Conservation (phyloP, 202 grass and related monocot genomes). For the Hordeum pubiflorum region DNA sequence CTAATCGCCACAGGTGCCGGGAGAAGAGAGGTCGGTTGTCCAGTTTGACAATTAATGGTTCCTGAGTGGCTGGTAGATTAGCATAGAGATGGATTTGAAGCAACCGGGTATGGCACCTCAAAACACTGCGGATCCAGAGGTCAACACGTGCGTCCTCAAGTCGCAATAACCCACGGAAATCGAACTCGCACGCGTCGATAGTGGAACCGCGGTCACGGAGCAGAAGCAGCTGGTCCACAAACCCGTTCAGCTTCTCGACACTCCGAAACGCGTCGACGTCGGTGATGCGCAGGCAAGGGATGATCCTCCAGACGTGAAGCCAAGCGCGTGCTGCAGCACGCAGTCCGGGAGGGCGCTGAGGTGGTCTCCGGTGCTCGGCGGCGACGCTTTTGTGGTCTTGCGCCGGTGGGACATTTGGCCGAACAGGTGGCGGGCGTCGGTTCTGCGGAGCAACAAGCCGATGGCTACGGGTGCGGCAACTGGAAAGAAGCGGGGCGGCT, state of each 20-base stretch:
- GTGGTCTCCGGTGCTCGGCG: neutral
- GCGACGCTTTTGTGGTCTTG: neutral
- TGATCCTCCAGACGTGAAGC: neutral
- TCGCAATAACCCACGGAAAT: neutral
- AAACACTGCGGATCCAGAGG: neutral
- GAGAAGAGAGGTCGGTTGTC: neutral
- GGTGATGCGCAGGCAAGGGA: neutral
- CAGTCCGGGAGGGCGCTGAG: neutral
- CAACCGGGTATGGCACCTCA: neutral
- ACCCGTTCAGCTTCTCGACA: neutral
- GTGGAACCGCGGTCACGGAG: neutral
- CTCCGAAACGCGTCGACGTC: neutral
- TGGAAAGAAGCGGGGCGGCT: neutral
- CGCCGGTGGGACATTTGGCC: neutral
- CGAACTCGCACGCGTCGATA: neutral
- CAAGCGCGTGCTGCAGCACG: neutral
- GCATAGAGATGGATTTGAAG: neutral
- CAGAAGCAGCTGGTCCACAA: neutral
- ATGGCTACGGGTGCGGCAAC: too few species aligned
- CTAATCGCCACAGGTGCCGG: neutral
- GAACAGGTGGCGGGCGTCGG: constrained; percentile 1
- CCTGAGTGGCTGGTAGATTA: neutral
- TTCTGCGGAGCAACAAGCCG: too few species aligned
- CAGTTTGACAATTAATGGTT: neutral
- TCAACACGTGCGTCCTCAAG: neutral